These are phyloP conservation scores for Eucalyptus marginata DNA, from an alignment of 345 rosid species.

Conservation along the genomic window DNA sequence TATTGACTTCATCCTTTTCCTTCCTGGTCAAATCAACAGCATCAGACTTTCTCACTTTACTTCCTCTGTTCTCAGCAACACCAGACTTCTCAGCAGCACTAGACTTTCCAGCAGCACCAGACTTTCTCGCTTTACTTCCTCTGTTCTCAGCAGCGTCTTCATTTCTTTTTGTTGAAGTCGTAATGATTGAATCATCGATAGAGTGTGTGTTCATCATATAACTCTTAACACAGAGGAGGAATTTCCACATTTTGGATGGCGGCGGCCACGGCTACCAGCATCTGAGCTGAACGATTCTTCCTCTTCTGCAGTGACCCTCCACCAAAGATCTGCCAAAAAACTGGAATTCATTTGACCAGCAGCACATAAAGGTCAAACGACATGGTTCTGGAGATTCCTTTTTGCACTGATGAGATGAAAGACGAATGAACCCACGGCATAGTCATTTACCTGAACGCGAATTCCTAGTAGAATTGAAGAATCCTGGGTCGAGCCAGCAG, in stretches of 20 bases:
- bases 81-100: too few species aligned
- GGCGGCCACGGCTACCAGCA: rapidly evolving
- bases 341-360: background rate
- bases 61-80: too few species aligned
- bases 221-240: background rate
- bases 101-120: too few species aligned
- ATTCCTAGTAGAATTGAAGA: background rate
- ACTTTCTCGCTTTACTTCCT: too few species aligned
- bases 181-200: too few species aligned
- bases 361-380: background rate
- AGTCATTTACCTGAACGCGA: background rate
- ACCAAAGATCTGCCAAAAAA: background rate
- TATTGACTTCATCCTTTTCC: too few species aligned
- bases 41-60: too few species aligned
- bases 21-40: too few species aligned
- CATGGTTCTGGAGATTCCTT: background rate
- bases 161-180: too few species aligned
- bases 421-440: background rate
- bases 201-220: too few species aligned
- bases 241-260: background rate
- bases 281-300: background rate
- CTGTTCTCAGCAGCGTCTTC: too few species aligned
- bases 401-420: background rate
- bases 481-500: background rate
- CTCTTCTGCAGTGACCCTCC: background rate